Evolutionary conservation across 768 basidiomycete species (phyloP).

Genomic region (Tricholoma flavovirens): DNA sequence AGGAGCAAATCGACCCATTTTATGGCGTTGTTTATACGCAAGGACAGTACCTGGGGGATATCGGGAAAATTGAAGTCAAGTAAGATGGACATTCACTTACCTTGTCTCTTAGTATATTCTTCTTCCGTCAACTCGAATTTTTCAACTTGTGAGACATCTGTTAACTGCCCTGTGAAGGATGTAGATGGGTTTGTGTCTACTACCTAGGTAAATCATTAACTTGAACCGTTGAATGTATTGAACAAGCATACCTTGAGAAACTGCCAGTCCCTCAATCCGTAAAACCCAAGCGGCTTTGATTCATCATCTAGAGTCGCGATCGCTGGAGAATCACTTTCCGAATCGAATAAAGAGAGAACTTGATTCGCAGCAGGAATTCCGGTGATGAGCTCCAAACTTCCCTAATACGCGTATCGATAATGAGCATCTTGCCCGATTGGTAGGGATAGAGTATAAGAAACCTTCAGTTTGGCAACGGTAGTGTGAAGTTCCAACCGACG

Average conservation of each 20-base stretch:
- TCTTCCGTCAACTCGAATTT: conserved; percentile 86
- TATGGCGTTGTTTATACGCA: conserved; percentile 80
- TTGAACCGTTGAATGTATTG: not conserved
- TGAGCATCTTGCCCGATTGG: conserved; percentile 9
- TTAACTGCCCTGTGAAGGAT: conserved; percentile 77
- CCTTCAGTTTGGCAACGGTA: conserved; percentile 81
- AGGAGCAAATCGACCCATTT: conserved; percentile 84
- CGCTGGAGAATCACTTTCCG: conserved; percentile 45
- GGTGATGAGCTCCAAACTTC: conserved; percentile 86
- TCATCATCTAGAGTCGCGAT: conserved; percentile 63
- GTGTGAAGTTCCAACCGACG: conserved; percentile 73
- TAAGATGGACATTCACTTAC: conserved; percentile 33
- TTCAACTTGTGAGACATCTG: conserved; percentile 81
- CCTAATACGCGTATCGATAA: conserved; percentile 33
- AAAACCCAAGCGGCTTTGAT: conserved; percentile 61
- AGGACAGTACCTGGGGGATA: conserved; percentile 69
- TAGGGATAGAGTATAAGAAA: conserved; percentile 21
- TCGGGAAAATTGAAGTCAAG: not conserved
- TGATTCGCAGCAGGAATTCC: conserved; percentile 80
- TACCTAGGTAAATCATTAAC: conserved; percentile 39
- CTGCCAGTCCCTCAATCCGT: conserved; percentile 71
- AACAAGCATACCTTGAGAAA: conserved; percentile 61
- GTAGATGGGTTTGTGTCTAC: conserved; percentile 70
- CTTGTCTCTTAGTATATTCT: conserved; percentile 76
- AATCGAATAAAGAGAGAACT: conserved; percentile 53